Evolutionary conservation across 2,329 filamentous ascomycete genomes (phyloP), one percentile per base, ranked within the genome.

Genomic region (Nannizzia gypsea): DNA sequence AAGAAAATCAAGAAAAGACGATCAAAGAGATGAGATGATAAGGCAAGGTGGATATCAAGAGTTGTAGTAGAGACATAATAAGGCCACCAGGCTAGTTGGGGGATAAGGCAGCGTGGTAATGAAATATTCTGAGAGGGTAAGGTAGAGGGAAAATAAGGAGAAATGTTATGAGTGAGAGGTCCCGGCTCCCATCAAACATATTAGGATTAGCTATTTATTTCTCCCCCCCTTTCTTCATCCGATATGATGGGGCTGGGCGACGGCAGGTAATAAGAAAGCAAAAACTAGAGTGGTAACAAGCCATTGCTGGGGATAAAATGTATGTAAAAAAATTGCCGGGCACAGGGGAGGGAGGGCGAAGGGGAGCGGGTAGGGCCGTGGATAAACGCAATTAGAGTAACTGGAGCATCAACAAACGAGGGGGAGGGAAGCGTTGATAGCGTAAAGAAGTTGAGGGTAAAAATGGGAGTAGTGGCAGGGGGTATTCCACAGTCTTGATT

Each of bases 141-240:
- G 9, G 31, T 36, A 54, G 26, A 24, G 34, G 22, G 31, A 15
- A 11, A 26, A 54, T 9, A 17, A 26, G 50, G 50, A 31, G 50
- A 36, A 36, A 54, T 36, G 50, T 54, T 36, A 26, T 54, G 20
- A 15, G 50, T 54, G 50, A 8, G 50, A 34, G 28, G 13, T 31
- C 50, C 50, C 50, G 50, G 20, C 50, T 54, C 50, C 28, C 50
- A 54, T 3, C 50, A 54, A 34, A 54, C 50, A 54, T 54, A 54
- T 54, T 54, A 54, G 50, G 26, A 54, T 54, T 54, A 54, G 8
- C 50, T 54, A 54, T 24, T 54, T 34, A 54, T 54, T 34, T 42
- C 38, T 42, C 26, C 11, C 31, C 31, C 50, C 50, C 50, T 34
- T 54, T 54, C 50, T 54, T 54, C 50, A 54, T 54, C 50, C 50